Evolutionary conservation across 2,329 filamentous ascomycete species (phyloP).

Genomic region (Epichloe gansuensis): DNA sequence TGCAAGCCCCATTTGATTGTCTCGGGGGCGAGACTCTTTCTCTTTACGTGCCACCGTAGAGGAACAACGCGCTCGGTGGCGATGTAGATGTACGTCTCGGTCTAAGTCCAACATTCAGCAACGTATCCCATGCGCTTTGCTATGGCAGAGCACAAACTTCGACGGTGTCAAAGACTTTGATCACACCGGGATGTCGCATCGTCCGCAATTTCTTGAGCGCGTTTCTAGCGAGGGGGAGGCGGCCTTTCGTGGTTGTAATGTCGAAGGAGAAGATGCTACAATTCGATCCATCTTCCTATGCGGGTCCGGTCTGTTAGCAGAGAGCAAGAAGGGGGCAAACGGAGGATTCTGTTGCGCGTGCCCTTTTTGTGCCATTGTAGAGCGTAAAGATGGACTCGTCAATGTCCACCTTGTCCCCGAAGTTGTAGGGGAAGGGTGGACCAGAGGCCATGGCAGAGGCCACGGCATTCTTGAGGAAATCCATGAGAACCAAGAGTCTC

Average conservation of each 20-base stretch:
- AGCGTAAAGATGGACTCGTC: constrained; percentile 95
- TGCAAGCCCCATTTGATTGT: constrained; percentile 95
- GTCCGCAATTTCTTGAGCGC: constrained; percentile 88
- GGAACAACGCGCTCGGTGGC: constrained; percentile 84
- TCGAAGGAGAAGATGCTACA: constrained; percentile 98
- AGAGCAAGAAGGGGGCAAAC: too few relatives aligned
- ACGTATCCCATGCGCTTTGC: background rate
- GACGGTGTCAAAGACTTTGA: constrained; percentile 87
- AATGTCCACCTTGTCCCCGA: constrained; percentile 84
- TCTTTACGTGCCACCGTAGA: constrained; percentile 77
- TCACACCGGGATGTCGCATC: constrained; percentile 82
- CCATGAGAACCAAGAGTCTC: constrained; percentile 45
- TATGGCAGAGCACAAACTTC: constrained; percentile 45
- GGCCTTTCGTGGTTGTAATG: constrained; percentile 63
- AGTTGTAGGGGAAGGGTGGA: constrained; percentile 80
- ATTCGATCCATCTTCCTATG: constrained; percentile 78
- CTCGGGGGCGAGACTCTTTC: constrained; percentile 78
- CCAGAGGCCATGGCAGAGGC: constrained; percentile 94
- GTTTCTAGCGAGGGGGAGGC: constrained; percentile 85
- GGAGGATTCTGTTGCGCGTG: constrained; percentile 20
- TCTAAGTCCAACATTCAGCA: constrained; percentile 37
- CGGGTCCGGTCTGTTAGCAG: background rate
- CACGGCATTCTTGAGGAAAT: constrained; percentile 95
- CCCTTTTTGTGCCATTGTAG: constrained; percentile 84
- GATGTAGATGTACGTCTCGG: constrained; percentile 90